Conservation (phyloP, 768 basidiomycete genomes). For the Stropharia rugosoannulata region DNA sequence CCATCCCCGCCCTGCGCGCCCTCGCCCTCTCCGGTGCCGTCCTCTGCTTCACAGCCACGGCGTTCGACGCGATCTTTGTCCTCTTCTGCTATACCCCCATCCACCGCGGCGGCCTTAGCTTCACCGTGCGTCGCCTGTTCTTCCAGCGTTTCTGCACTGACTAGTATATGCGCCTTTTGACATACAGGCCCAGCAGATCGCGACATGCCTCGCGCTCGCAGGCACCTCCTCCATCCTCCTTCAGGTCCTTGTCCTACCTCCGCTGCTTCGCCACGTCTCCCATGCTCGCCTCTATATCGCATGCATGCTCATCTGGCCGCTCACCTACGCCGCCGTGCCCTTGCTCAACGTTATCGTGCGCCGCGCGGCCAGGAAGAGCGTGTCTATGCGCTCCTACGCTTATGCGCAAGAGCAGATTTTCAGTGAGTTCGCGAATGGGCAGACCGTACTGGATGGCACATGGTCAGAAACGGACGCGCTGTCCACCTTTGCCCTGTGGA, state of each 20-base stretch:
- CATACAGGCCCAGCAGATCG: constrained; percentile 10
- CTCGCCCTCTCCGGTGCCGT: constrained; percentile 48
- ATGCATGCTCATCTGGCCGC: constrained; percentile 14
- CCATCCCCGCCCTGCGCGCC: constrained; percentile 36
- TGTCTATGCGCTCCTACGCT: neutral
- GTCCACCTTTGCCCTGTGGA: constrained; percentile 8
- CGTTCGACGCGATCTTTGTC: constrained; percentile 62
- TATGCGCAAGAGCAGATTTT: neutral
- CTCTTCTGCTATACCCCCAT: constrained; percentile 63
- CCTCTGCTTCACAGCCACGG: constrained; percentile 49
- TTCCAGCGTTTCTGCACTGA: neutral
- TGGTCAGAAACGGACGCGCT: neutral
- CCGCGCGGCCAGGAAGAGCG: neutral
- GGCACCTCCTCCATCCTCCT: constrained; percentile 13
- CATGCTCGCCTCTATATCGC: constrained; percentile 12
- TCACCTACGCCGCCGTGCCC: constrained; percentile 8
- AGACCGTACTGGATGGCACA: neutral
- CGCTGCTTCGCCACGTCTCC: constrained; percentile 6
- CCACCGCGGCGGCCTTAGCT: constrained; percentile 42
- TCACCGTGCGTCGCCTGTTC: constrained; percentile 22
- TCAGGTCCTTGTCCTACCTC: constrained; percentile 12
- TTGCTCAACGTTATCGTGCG: constrained; percentile 12
- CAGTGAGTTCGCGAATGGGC: neutral
- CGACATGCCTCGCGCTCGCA: constrained; percentile 12
- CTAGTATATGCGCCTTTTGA: too few relatives aligned